Evolutionary conservation across 306 rosid genomes (phyloP), one percentile per base, ranked within the genome.

Genomic region (Acmispon strigosus): DNA sequence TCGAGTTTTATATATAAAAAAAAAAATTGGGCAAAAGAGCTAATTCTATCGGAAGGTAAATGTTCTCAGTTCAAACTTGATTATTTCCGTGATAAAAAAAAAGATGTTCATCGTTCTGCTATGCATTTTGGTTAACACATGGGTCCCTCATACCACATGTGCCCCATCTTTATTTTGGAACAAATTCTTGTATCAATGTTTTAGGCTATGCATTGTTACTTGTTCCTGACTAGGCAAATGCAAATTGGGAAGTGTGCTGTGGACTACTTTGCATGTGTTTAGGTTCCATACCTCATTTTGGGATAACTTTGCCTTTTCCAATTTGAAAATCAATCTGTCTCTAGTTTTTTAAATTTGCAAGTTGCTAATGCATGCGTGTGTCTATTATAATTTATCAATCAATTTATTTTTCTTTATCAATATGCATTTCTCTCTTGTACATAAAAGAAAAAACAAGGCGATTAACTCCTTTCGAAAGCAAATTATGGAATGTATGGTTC

Each of bases 101-200:
- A 22, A 22, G 3, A 72, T 62, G n/a, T 70, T 61, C 81, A 57
- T 27, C 47, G 74, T 57, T 52, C 24, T 85, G 86, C 66, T 50
- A 14, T 63, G 75, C 77, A 75, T 59, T 82, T 80, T 70, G 65
- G 75, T 83, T 72, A 81, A 66, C 88, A 72, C 39, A 83, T 86
- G 86, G 90, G 81, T 47, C 87, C 92, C 73, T 69, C 32, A 18
- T 13, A 43, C 22, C 76, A 58, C 76, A 48, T 57, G 76, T 72
- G 5, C 69, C 62, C 62, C 71, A 54, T 66, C 67, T 7, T 18
- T 52, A 15, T 18, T 43, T 80, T 54, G 49, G 75, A 73, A 70
- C 70, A 50, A 48, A 53, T 70, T 82, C 70, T 68, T 73, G 34
- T 45, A 69, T 77, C 69, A 42, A 54, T 53, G 70, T 58, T 57